Conservation (phyloP, 2,329 filamentous ascomycete genomes). For the Pseudogymnoascus sp. region DNA sequence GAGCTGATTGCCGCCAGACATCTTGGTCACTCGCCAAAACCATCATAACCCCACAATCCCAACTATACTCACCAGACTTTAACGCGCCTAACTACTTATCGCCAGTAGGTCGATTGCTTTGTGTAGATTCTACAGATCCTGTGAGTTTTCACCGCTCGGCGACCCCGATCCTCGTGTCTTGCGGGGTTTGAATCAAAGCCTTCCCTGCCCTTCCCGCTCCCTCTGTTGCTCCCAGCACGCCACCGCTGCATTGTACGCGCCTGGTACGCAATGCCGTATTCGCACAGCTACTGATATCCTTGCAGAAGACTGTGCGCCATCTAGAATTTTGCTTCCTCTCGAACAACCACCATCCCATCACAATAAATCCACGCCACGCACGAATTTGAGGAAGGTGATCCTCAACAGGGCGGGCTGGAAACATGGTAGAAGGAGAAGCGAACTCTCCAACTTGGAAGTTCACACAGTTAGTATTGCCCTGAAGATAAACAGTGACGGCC, state of each 20-base stretch:
- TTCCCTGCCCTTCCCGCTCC: background rate
- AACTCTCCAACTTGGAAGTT: slow-evolving; percentile 99
- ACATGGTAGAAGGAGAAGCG: slow-evolving; percentile 94
- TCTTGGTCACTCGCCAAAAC: slow-evolving; percentile 15
- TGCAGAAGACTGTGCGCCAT: background rate
- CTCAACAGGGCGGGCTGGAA: slow-evolving; percentile 28
- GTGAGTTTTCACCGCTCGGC: slow-evolving; percentile 1
- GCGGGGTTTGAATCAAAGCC: slow-evolving; percentile 3
- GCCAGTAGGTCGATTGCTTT: slow-evolving; percentile 4
- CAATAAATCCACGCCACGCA: slow-evolving; percentile 2
- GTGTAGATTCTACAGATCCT: slow-evolving; percentile 3
- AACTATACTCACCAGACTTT: slow-evolving; percentile 8
- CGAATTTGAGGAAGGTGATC: slow-evolving; percentile 18
- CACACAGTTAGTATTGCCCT: slow-evolving; percentile 56
- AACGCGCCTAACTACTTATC: slow-evolving; percentile 6
- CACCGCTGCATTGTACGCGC: slow-evolving; percentile 4
- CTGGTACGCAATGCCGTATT: background rate
- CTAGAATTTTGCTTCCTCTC: background rate
- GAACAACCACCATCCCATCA: background rate
- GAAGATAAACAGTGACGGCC: background rate
- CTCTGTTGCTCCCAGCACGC: background rate
- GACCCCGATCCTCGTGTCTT: background rate
- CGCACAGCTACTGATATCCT: background rate
- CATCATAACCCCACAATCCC: slow-evolving; percentile 17
- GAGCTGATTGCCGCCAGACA: slow-evolving; percentile 10